Percentiles rank a stretch among this genome's conserved stretches.
These are phyloP conservation scores for Thelephora ganbajun DNA, from an alignment of 768 basidiomycete genomes.

Conservation along the genomic window DNA sequence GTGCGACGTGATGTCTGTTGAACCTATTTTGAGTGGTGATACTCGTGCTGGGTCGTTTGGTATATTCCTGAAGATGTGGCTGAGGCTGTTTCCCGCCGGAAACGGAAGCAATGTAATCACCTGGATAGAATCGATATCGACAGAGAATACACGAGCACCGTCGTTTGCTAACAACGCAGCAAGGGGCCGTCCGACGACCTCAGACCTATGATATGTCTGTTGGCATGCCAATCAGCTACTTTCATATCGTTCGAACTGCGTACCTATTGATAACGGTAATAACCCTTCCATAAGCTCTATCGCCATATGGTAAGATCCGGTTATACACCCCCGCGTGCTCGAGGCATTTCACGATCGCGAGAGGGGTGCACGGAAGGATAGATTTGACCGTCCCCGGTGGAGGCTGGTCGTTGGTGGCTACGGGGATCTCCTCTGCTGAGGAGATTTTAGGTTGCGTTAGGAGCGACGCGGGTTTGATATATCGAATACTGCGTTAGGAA, in stretches of 20 bases:
- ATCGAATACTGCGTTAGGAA: conserved; percentile 62
- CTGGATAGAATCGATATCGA: conserved; percentile 91
- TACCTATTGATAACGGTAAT: conserved; percentile 92
- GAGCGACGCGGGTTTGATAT: conserved; percentile 69
- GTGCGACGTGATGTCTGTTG: conserved; percentile 75
- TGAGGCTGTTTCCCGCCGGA: background rate
- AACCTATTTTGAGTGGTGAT: conserved; percentile 37
- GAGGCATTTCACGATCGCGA: conserved; percentile 91
- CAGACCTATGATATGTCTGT: conserved; percentile 42
- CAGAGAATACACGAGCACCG: conserved; percentile 89
- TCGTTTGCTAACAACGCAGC: conserved; percentile 93
- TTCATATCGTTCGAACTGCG: conserved; percentile 6
- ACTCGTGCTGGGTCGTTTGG: conserved; percentile 59
- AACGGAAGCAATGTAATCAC: conserved; percentile 16
- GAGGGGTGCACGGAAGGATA: conserved; percentile 92
- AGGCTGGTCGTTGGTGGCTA: conserved; percentile 38
- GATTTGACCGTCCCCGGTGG: conserved; percentile 88
- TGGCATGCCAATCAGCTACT: background rate
- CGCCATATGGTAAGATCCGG: conserved; percentile 81
- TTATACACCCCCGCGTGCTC: conserved; percentile 92
- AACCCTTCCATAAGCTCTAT: conserved; percentile 86
- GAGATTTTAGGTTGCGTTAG: conserved; percentile 22
- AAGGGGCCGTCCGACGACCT: conserved; percentile 95
- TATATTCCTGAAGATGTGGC: conserved; percentile 55
- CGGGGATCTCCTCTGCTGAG: conserved; percentile 9